Conservation (phyloP, 371 early-diverging fungal species). For the Vairimorpha apis region DNA sequence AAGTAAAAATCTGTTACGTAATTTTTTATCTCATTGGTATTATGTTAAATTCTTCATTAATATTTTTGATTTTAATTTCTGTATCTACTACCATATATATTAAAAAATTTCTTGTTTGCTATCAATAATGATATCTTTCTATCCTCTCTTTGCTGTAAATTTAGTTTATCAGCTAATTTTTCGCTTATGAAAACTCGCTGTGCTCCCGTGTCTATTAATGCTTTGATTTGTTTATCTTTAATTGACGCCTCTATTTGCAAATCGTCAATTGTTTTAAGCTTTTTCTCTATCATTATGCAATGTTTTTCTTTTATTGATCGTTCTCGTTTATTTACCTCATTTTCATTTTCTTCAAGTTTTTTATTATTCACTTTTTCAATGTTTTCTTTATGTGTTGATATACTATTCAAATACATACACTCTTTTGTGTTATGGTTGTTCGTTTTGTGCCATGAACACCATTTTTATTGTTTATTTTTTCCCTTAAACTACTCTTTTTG, state of each 20-base stretch:
- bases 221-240: background rate
- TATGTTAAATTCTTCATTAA: background rate
- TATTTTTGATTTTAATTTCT: background rate
- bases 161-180: background rate
- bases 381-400: background rate
- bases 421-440: background rate
- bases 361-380: background rate
- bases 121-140: background rate
- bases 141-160: background rate
- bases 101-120: background rate
- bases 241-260: background rate
- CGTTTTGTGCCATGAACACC: background rate
- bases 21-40: background rate
- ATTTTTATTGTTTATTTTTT: background rate
- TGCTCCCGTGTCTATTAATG: conserved; percentile 1
- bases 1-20: conserved; percentile 9
- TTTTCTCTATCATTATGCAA: background rate
- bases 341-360: background rate
- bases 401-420: background rate
- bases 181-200: background rate
- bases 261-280: background rate
- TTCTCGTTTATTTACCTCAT: background rate
- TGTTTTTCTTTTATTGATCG: background rate
- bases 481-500: background rate
- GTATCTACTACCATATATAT: background rate